Percentiles rank a stretch among this genome's conserved stretches.
Conservation (phyloP, 1,284 basidiomycete species). For the Leccinum fuscescens region DNA sequence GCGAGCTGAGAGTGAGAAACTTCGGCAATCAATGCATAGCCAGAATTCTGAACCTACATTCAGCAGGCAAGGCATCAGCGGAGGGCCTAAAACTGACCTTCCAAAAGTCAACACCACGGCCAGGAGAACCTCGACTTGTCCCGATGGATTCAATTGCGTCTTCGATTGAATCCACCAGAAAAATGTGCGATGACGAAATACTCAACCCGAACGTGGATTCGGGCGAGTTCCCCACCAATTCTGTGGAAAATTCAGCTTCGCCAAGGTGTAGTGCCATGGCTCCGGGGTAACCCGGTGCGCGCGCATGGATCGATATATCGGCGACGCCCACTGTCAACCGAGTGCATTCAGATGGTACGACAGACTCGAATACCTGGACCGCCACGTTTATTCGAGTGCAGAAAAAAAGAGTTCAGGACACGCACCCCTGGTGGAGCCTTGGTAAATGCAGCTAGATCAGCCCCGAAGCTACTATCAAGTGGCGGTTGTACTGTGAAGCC, state of each 20-base stretch:
- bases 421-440: conserved; percentile 88
- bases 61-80: conserved; percentile 7
- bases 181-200: conserved; percentile 48
- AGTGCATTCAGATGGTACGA: conserved; percentile 89
- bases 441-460: conserved; percentile 64
- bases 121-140: conserved; percentile 1
- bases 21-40: conserved; percentile 71
- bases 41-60: conserved; percentile 40
- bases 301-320: conserved; percentile 67
- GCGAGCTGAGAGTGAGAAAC: conserved; percentile 47
- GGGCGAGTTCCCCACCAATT: conserved; percentile 65
- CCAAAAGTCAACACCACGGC: conserved; percentile 56
- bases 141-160: conserved; percentile 30
- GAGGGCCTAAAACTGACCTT: conserved; percentile 49
- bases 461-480: conserved; percentile 64
- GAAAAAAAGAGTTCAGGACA: conserved; percentile 13
- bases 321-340: conserved; percentile 61
- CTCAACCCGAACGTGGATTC: conserved; percentile 53
- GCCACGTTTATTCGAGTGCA: neutral
- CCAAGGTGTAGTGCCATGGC: conserved; percentile 67
- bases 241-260: conserved; percentile 64
- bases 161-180: conserved; percentile 64
- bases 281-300: conserved; percentile 62
- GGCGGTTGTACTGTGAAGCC: conserved; percentile 66
- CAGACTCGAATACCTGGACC: conserved; percentile 83